Evolutionary conservation across 768 basidiomycete genomes (phyloP).

Genomic region (Infundibulicybe gibba): DNA sequence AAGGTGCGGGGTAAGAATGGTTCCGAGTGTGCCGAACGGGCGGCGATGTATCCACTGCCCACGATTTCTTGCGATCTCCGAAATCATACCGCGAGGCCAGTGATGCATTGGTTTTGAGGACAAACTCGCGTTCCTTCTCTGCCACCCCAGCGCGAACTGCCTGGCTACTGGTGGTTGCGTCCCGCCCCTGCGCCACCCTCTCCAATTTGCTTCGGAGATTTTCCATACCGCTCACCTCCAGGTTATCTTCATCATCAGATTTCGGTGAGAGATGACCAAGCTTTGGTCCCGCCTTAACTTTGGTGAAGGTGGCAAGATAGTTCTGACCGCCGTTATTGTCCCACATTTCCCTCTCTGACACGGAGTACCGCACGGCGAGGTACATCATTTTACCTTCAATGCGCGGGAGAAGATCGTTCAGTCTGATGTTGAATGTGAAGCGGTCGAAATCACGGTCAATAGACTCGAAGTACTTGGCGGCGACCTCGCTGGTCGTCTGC

Average conservation of each 20-base stretch:
- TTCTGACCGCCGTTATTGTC: conserved; percentile 84
- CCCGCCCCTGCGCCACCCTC: conserved; percentile 44
- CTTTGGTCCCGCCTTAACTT: conserved; percentile 19
- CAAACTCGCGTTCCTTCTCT: no score
- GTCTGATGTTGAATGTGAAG: conserved; percentile 71
- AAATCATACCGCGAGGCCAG: conserved; percentile 60
- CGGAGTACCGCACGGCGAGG: conserved; percentile 70
- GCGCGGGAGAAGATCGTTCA: conserved; percentile 72
- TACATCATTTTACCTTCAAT: conserved; percentile 84
- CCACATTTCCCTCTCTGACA: conserved; percentile 81
- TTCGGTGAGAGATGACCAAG: conserved; percentile 6
- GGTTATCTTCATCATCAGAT: conserved; percentile 27
- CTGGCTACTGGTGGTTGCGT: conserved; percentile 1
- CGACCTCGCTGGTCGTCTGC: conserved; percentile 95
- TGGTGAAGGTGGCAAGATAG: conserved; percentile 70
- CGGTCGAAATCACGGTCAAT: conserved; percentile 58
- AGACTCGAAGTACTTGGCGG: conserved; percentile 59
- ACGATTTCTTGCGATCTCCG: conserved; percentile 38
- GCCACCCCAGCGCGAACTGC: no score
- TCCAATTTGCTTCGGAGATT: conserved; percentile 68
- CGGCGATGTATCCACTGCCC: conserved; percentile 37
- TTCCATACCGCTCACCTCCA: conserved; percentile 46
- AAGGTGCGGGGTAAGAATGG: conserved; percentile 42
- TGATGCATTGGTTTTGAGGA: conserved; percentile 35
- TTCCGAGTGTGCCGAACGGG: conserved; percentile 32